A percentile compares a stretch with the other conserved stretches of the same genome.
Evolutionary conservation across 805 yeast species (phyloP).

Genomic region (Candida fluviatilis): DNA sequence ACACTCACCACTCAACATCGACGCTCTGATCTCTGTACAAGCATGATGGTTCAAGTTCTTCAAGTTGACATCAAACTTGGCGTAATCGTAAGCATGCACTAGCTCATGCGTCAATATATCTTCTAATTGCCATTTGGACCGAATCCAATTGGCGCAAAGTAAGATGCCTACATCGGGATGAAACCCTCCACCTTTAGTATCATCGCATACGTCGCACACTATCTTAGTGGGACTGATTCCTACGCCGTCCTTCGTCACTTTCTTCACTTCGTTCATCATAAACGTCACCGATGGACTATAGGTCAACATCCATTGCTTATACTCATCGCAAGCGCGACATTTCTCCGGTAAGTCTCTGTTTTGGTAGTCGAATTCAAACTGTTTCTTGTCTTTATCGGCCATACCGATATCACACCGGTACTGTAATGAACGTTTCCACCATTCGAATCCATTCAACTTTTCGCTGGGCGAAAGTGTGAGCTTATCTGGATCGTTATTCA

Average conservation of each 20-base stretch:
- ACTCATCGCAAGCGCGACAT: slow-evolving; percentile 69
- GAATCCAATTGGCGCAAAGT: slow-evolving; percentile 78
- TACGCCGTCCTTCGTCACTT: slow-evolving; percentile 47
- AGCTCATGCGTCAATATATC: slow-evolving; percentile 91
- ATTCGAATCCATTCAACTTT: slow-evolving; percentile 53
- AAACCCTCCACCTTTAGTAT: slow-evolving; percentile 82
- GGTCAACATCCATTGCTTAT: slow-evolving; percentile 73
- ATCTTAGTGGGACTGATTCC: slow-evolving; percentile 42
- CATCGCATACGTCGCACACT: slow-evolving; percentile 80
- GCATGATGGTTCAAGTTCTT: slow-evolving; percentile 86
- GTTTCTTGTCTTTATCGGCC: slow-evolving; percentile 44
- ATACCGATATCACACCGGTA: slow-evolving; percentile 71
- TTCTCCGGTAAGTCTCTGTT: slow-evolving; percentile 40
- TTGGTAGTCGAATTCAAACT: slow-evolving; percentile 57
- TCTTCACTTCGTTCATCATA: slow-evolving; percentile 78
- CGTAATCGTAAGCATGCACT: slow-evolving; percentile 88
- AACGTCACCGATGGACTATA: slow-evolving; percentile 84
- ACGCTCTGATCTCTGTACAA: slow-evolving; percentile 93
- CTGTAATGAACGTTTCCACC: slow-evolving; percentile 75
- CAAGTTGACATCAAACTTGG: slow-evolving; percentile 87
- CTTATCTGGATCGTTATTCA: background rate
- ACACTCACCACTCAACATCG: slow-evolving; percentile 92
- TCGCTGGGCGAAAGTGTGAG: slow-evolving; percentile 23
- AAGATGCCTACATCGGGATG: slow-evolving; percentile 86
- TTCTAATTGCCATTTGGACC: slow-evolving; percentile 75